These are phyloP conservation scores for Brassica balearica DNA, from an alignment of 441 rosid species.

Conservation along the genomic window DNA sequence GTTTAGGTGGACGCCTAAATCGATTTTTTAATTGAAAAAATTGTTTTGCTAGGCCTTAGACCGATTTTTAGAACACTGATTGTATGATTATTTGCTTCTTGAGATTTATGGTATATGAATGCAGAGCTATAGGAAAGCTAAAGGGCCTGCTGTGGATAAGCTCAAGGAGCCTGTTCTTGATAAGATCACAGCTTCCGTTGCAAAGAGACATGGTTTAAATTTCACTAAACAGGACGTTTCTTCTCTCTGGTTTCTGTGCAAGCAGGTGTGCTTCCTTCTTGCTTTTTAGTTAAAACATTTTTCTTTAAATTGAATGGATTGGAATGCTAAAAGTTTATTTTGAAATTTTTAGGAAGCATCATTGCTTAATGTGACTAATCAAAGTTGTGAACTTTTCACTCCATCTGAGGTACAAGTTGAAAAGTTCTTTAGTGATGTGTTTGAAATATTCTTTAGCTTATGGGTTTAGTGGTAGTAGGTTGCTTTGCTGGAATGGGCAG, in stretches of 20 bases:
- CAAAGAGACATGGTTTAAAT: slow-evolving; percentile 59
- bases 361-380: slow-evolving; percentile 79
- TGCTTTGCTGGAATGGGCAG: slow-evolving; percentile 39
- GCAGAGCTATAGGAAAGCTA: slow-evolving; percentile 61
- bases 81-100: neutral
- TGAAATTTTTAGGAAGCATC: slow-evolving; percentile 75
- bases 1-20: too few relatives aligned
- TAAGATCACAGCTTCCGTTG: slow-evolving; percentile 67
- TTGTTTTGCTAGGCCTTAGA: too few relatives aligned
- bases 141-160: slow-evolving; percentile 73
- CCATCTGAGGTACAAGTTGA: slow-evolving; percentile 66
- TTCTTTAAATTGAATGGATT: slow-evolving; percentile 1
- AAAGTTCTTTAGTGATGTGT: neutral
- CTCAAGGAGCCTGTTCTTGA: slow-evolving; percentile 85
- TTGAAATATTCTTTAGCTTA: slow-evolving; percentile 2
- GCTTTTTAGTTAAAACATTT: neutral
- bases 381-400: slow-evolving; percentile 86
- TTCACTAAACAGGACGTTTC: slow-evolving; percentile 78
- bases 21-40: too few relatives aligned
- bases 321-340: neutral
- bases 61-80: too few relatives aligned
- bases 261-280: slow-evolving; percentile 60
- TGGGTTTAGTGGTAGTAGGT: slow-evolving; percentile 27
- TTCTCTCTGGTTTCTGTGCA: slow-evolving; percentile 96
- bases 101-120: neutral